Evolutionary conservation across 2,329 filamentous ascomycete species (phyloP), one percentile per base, ranked within the genome.

Genomic region (Thielaviopsis punctulata): DNA sequence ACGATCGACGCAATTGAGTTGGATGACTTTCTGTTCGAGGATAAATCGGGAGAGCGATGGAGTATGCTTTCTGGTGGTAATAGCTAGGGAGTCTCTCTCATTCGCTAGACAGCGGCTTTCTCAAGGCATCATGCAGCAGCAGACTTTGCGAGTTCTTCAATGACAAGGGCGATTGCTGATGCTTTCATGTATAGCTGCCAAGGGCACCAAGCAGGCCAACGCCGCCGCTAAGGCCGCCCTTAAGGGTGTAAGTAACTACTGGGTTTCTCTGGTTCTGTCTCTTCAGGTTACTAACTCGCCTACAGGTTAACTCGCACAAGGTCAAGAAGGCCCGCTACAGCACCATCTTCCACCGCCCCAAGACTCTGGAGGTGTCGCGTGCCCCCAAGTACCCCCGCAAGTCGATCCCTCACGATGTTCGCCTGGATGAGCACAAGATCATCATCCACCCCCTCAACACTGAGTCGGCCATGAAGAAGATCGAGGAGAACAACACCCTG

Each of bases 401-500:
- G 79, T 89, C 87, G 62, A 80, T 98, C 69, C 82, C 86, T 65
- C 84, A 90, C 70, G 79, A 80, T 68, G 84, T 89, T 63, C 85
- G 88, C 64, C 86, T 98, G 66, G 92, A 98, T 75, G 86, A 90
- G 75, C 86, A 89, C 80, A 95, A 94, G 82, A 79, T 96, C 70
- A 84, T 98, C 71, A 77, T 96, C 68, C 87, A 95, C 82, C 92
- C 92, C 61, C 80, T 98, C 68, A 98, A 98, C 84, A 98, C 92
- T 57, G 92, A 98, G 84, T 92, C 84, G 67, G 92, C 93, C 66
- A 96, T 98, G 90, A 98, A 98, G 87, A 95, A 95, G 85, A 95
- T 98, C 64, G 92, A 98, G 80, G 92, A 98, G 84, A 89, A 98
- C 82, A 98, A 98, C 82, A 98, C 92, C 62, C 82, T 98, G 51